Evolutionary conservation across 139 green algal genomes (phyloP).

Genomic region (Picochlorum sp.): DNA sequence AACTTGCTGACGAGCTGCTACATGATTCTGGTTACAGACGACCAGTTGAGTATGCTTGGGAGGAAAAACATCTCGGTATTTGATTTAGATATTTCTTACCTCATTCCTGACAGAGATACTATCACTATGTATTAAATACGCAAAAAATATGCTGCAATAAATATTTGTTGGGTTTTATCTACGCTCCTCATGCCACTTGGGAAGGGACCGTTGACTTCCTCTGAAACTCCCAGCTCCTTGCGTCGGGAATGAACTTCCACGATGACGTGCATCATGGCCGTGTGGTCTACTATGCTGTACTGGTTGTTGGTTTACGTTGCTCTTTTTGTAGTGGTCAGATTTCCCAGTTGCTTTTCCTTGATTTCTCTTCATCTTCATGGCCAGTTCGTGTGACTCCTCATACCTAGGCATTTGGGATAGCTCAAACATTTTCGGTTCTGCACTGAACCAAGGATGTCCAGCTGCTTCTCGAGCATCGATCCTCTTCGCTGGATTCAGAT

Average conservation of each 20-base stretch:
- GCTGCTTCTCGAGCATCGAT: slow-evolving; percentile 43
- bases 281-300: background rate
- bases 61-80: background rate
- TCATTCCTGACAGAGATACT: no score
- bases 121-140: no score
- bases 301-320: background rate
- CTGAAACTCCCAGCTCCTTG: no score
- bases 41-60: slow-evolving; percentile 44
- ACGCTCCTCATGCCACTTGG: background rate
- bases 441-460: slow-evolving; percentile 2
- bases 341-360: background rate
- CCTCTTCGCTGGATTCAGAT: slow-evolving; percentile 52
- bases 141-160: no score
- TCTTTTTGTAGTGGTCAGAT: background rate
- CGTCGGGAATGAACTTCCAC: no score
- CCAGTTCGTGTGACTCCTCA: slow-evolving; percentile 3
- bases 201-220: background rate
- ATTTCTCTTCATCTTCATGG: slow-evolving; percentile 5
- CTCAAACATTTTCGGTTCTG: background rate
- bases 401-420: slow-evolving; percentile 4
- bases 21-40: slow-evolving; percentile 37
- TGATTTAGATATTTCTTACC: no score
- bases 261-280: no score
- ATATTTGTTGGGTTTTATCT: background rate
- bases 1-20: slow-evolving; percentile 43